Percentiles rank a stretch among this genome's conserved stretches.
Evolutionary conservation across 2,329 filamentous ascomycete species (phyloP).

Genomic region (Xylogone sp.): DNA sequence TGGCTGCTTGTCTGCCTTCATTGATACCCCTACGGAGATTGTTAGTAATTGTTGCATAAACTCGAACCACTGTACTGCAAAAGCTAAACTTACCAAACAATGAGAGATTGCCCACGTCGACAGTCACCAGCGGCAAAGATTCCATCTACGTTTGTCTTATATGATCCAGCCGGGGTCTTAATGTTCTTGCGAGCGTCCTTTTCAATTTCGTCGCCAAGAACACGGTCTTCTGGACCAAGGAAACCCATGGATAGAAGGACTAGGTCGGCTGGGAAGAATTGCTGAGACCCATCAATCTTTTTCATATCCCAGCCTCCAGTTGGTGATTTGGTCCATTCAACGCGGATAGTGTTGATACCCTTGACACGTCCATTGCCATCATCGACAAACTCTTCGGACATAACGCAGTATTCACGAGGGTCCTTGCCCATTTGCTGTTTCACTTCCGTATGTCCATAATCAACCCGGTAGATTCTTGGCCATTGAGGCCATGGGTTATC

Average conservation of each 20-base stretch:
- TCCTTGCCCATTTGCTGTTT: constrained; percentile 95
- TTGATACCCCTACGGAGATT: constrained; percentile 74
- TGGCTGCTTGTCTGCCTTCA: constrained; percentile 87
- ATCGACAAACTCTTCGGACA: constrained; percentile 95
- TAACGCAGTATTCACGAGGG: constrained; percentile 95
- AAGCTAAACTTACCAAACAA: constrained; percentile 72
- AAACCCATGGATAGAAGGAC: constrained; percentile 97
- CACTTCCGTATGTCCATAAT: constrained; percentile 95
- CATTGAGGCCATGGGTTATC: constrained; percentile 99
- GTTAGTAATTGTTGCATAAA: constrained; percentile 29
- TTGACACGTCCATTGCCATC: constrained; percentile 85
- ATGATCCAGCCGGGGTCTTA: constrained; percentile 82
- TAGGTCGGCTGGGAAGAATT: constrained; percentile 95
- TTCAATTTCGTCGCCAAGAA: constrained; percentile 84
- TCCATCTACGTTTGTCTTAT: constrained; percentile 81
- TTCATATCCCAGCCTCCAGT: constrained; percentile 98
- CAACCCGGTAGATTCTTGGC: constrained; percentile 97
- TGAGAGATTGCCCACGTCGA: constrained; percentile 88
- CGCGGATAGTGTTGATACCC: constrained; percentile 92
- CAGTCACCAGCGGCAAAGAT: constrained; percentile 95
- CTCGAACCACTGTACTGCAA: not conserved
- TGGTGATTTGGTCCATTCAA: constrained; percentile 91
- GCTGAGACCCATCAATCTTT: constrained; percentile 86
- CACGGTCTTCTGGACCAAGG: constrained; percentile 85
- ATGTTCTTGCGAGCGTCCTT: constrained; percentile 93